Evolutionary conservation across 495 filamentous ascomycete species (phyloP).

Genomic region (Pyronema domesticum): DNA sequence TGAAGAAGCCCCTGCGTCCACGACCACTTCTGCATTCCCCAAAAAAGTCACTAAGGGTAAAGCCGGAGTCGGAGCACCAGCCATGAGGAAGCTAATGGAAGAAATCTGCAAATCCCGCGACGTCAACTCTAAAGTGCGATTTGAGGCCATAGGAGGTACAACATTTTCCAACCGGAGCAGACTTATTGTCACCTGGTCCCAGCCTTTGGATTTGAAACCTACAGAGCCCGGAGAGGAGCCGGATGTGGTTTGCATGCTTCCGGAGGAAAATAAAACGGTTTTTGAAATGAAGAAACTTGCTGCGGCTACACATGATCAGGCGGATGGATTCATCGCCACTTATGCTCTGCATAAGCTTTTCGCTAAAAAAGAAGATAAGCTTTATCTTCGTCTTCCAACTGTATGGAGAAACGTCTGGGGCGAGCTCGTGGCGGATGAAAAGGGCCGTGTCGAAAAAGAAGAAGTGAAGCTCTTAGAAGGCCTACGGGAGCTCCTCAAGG

Average conservation of each 20-base stretch:
- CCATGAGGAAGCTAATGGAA: conserved; percentile 38
- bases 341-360: conserved; percentile 66
- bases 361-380: conserved; percentile 67
- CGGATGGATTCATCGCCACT: conserved; percentile 72
- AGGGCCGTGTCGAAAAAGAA: conserved; percentile 44
- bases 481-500: conserved; percentile 45
- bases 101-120: conserved; percentile 67
- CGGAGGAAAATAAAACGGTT: conserved; percentile 30
- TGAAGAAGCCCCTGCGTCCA: conserved; percentile 57
- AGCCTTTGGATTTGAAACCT: conserved; percentile 1
- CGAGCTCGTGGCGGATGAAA: conserved; percentile 49
- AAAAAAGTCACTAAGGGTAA: conserved; percentile 13
- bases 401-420: conserved; percentile 74
- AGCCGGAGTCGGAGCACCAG: conserved; percentile 9
- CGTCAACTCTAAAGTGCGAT: conserved; percentile 14
- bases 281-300: conserved; percentile 58
- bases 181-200: conserved; percentile 59
- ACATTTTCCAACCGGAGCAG: conserved; percentile 56
- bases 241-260: conserved; percentile 24
- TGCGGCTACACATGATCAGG: conserved; percentile 61
- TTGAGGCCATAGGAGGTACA: conserved; percentile 17
- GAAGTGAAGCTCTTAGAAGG: conserved; percentile 48
- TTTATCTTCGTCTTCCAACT: conserved; percentile 55
- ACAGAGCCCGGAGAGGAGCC: conserved; percentile 28
- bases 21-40: conserved; percentile 36